Base-by-base conservation (phyloP, 2,329 filamentous ascomycete species). In the Apiospora marii region DNA sequence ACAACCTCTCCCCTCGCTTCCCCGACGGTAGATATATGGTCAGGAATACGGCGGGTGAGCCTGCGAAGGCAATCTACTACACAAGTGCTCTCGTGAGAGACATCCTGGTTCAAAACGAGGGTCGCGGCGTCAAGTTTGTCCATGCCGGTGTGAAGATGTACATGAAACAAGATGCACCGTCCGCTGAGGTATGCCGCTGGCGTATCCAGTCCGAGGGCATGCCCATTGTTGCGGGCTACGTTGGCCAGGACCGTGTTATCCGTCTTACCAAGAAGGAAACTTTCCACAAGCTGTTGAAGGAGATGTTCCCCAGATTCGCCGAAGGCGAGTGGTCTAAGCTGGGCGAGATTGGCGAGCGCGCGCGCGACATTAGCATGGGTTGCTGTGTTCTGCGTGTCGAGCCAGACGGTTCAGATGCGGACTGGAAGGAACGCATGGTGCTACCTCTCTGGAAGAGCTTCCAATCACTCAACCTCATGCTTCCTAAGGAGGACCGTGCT, bases 81-180 rank as follows among this genome's bases (percentile, higher is more conserved):
- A 97, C 95, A 14, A 95, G 93, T 48, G 89, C 90, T 5, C 88
- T 98, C 16, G 92, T 94, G 30, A 93, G 95, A 44, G 93, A 96
- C 75, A 96, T 99, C 71, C 88, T 99, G 4, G 90, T 88, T 4
- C 89, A 92, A 80, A 99, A 99, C 81, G 95, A 98, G 82, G 94
- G 94, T 61, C 92, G 93, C 41, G 95, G 95, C 67, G 92, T 98
- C 83, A 97, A 96, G 82, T 98, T 99, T 80, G 93, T 99, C 69
- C 96, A 99, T 83, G 96, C 93, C 69, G 96, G 96, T 75, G 95
- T 99, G 46, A 97, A 97, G 85, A 98, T 98, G 94, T 99, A 97
- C 82, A 96, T 98, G 87, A 98, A 97, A 86, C 96, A 98, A 82
- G 95, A 98, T 79, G 93, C 94, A 0, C 95, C 97, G 73, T 93